Percentiles rank a stretch among this genome's conserved stretches.
Conservation (phyloP, 768 basidiomycete species). For the Russula olivacea region DNA sequence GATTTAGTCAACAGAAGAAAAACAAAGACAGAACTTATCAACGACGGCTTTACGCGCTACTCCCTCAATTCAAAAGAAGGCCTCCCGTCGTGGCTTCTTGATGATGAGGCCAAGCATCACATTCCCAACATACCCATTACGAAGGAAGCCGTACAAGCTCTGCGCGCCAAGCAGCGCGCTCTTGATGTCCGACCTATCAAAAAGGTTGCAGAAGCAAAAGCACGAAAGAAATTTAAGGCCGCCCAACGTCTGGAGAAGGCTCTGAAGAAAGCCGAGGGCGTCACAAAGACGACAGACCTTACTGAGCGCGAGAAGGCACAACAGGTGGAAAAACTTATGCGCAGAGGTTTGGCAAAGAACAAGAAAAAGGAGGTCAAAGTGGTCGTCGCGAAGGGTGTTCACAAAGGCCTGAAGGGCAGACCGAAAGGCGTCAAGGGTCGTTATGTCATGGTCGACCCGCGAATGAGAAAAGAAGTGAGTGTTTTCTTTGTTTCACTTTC, state of each 20-base stretch:
- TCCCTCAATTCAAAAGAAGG: constrained; percentile 88
- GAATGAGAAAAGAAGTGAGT: constrained; percentile 89
- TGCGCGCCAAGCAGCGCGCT: constrained; percentile 87
- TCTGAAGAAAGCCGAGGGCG: constrained; percentile 92
- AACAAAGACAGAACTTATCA: constrained; percentile 83
- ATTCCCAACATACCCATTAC: constrained; percentile 94
- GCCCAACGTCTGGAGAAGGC: constrained; percentile 82
- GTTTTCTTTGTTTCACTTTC: constrained; percentile 9
- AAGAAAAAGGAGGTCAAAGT: constrained; percentile 78
- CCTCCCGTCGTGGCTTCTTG: constrained; percentile 93
- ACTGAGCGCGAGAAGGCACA: constrained; percentile 93
- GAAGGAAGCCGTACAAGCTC: constrained; percentile 83
- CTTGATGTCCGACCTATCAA: constrained; percentile 97
- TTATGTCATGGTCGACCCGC: constrained; percentile 89
- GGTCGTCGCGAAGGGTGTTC: constrained; percentile 86
- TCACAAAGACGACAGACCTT: constrained; percentile 82
- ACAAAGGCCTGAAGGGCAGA: constrained; percentile 85
- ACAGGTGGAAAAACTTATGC: constrained; percentile 89
- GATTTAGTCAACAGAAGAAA: constrained; percentile 85
- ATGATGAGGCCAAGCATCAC: constrained; percentile 91
- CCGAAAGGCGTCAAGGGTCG: constrained; percentile 95
- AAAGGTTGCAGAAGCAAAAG: constrained; percentile 98
- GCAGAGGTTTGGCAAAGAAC: constrained; percentile 64
- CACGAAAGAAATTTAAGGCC: constrained; percentile 90
- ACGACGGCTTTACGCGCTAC: constrained; percentile 94